Conservation (phyloP, 768 basidiomycete species). For the Lactarius tabidus region DNA sequence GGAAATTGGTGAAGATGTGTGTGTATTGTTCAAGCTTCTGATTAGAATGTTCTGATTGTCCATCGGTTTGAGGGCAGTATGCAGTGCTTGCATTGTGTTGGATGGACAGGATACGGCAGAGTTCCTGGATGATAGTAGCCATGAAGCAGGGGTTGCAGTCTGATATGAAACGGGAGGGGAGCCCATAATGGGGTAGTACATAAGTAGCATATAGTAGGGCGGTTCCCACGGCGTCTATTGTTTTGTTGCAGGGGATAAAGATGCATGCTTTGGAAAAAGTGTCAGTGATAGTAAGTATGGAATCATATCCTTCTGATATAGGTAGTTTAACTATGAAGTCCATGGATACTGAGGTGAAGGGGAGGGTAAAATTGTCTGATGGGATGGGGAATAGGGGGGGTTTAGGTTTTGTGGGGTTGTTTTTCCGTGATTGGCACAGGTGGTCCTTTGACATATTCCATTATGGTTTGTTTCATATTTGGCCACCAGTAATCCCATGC, state of each 20-base stretch:
- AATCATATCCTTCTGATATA: not conserved
- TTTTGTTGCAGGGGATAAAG: too few relatives aligned
- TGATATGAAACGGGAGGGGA: too few relatives aligned
- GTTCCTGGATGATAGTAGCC: too few relatives aligned
- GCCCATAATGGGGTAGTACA: too few relatives aligned
- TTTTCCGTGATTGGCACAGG: not conserved
- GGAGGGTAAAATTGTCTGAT: not conserved
- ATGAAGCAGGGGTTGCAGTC: too few relatives aligned
- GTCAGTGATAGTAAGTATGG: not conserved
- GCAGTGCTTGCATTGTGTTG: not conserved
- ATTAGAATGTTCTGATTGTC: not conserved
- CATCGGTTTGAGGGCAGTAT: not conserved
- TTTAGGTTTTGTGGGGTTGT: not conserved
- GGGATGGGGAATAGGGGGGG: not conserved
- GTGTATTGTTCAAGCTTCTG: not conserved
- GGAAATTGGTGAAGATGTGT: not conserved
- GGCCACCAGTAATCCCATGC: not conserved
- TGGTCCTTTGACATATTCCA: not conserved
- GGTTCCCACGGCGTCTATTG: too few relatives aligned
- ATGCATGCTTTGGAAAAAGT: too few relatives aligned
- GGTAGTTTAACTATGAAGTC: not conserved
- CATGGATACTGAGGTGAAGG: not conserved
- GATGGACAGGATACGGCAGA: too few relatives aligned
- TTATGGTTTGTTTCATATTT: not conserved
- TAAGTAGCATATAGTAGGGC: too few relatives aligned